Base-by-base conservation (phyloP, 2,329 filamentous ascomycete genomes). In the Nemania diffusa region DNA sequence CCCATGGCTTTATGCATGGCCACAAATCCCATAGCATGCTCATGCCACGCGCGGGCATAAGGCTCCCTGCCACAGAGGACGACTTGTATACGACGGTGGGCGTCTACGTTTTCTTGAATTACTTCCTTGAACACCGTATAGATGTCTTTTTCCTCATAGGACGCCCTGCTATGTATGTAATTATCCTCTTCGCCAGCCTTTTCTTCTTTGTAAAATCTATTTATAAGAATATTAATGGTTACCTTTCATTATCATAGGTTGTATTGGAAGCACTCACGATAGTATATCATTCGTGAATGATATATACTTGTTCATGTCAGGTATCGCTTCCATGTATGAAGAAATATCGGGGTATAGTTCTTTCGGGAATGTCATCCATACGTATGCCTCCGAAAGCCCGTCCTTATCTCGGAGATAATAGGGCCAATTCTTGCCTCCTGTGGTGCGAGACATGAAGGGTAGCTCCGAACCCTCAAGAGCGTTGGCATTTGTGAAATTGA, bases 131-230 rank as follows among this genome's bases (percentile, higher is more conserved):
- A 62, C 5, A 72, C 65, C 2, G 56, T 59, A 8, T 63, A 61
- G 26, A 65, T 46, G 50, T 72, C 62, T 6, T 68, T 73, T 0
- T 57, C 42, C 34, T 71, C 67, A 32, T 73, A 73, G 32, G 11
- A 34, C 4, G 74, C 72, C 56, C 69, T 69, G 34, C 70, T 72
- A 27, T 73, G 72, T 8, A 77, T 71, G 26, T 76, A 77, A 57
- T 77, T 77, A 13, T 69, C 56, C 1, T 50, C 63, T 29, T 77
- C 76, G 3, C 73, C 74, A 0, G 68, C 73, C 37, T 67, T 67
- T 40, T 77, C 75, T 53, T 77, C 76, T 8, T 77, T 77, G 20
- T 77, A 77, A 51, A 77, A 77, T 1, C 73, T 77, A 32, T 0
- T 17, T 13, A 2, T 8, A 20, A 26, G 22, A 32, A 27, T 3